Base-by-base conservation (phyloP, 192 early-diverging fungal genomes). In the Globomyces pollinis-pini region DNA sequence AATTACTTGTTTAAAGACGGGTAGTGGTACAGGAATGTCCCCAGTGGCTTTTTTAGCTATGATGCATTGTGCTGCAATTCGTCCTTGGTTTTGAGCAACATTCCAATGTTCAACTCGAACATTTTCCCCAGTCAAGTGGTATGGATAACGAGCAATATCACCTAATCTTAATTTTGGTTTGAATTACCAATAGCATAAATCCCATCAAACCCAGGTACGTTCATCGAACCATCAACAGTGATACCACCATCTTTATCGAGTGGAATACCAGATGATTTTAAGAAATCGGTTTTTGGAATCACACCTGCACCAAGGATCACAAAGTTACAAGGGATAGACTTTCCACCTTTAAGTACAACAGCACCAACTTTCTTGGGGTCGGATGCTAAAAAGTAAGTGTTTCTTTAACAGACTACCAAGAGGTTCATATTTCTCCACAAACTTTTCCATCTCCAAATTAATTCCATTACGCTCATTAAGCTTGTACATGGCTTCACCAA, bases 31-130 rank as follows among this genome's bases (percentile, higher is more conserved):
- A n/a, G n/a, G n/a, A n/a, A n/a, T n/a, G 62, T 23, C 63, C 64
- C 38, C 65, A 66, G 36, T 75, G n/a, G n/a, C n/a, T 60, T 29
- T 12, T 9, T 53, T 50, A 41, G 65, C 65, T 38, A 60, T 1
- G 38, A 70, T 72, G 54, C 59, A 63, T n/a, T 18, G 32, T 21
- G 61, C 70, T 13, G 49, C 62, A 34, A 56, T 33, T 20, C 70
- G 39, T 30, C 56, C 70, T 44, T 68, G 66, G 47, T 72, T 68
- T 33, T 54, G 59, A 31, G 77, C 76, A 51, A 73, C 71, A 53
- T 60, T 70, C 74, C 76, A 84, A 66, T 84, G 81, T 47, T 84
- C 81, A 36, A 84, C 63, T 18, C 81, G 66, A 13, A 73, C 47
- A 23, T 38, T 47, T 44, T 75, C 59, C 11, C 69, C 73, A 35